Evolutionary conservation across 208 protist species (phyloP), one percentile per base, ranked within the genome.

Genomic region (Trypanosoma theileri): DNA sequence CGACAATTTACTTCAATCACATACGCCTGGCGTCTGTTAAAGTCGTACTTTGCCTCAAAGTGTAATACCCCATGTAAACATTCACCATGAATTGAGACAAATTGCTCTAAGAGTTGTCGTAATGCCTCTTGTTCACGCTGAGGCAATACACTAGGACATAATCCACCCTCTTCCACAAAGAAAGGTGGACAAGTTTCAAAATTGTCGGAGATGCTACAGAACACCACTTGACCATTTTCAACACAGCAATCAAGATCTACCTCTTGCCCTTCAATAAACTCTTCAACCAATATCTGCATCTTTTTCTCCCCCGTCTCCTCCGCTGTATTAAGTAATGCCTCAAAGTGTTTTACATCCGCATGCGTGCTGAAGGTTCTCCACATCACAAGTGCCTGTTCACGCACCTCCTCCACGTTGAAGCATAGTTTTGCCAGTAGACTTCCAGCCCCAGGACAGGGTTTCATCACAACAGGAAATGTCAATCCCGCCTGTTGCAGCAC

Each of bases 1-100:
- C 89, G 89, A 45, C 82, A 88, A 74, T 95, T 95, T 19, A 92
- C 89, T 66, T 95, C 89, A 40, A 95, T 92, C 54, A 95, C 69
- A 54, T 79, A 88, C 14, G 86, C 81, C 17, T 14, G 42, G n/a
- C 55, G 44, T 0, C 77, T 79, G 2, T 42, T 21, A 17, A 59
- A 50, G 66, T 92, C 82, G 71, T 95, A 95, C 75, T 93, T 95
- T 17, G 86, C 85, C 61, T 95, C 89, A 57, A 92, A 91, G 75
- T 95, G 89, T 16, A 95, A 66, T 13, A 93, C 83, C 4, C 86
- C 85, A 69, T 92, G 66, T 16, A 92, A 56, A 8, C 50, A 24
- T 14, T 48, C 13, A 41, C 79, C 81, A 28, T 77, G 65, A 16
- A 70, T 55, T 13, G 55, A 54, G 3, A 91, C 60, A 51, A 80